These are phyloP conservation scores for Penicillium malachiteum DNA, from an alignment of 495 filamentous ascomycete genomes.

Conservation along the genomic window DNA sequence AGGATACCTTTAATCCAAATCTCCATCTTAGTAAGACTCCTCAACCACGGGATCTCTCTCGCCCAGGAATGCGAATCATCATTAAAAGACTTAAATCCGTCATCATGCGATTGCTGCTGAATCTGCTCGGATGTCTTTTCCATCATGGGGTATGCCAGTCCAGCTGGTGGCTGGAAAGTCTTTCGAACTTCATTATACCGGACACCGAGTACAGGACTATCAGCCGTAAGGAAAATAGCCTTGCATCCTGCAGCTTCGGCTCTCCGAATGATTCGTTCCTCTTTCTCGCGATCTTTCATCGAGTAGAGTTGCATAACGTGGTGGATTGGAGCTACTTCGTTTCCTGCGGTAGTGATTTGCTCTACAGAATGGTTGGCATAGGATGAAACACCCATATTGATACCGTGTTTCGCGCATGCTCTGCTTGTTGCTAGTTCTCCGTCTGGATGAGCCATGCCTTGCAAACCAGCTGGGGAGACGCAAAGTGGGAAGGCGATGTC, in stretches of 20 bases:
- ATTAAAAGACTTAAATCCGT: constrained; percentile 58
- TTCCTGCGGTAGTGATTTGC: constrained; percentile 57
- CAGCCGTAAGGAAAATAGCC: constrained; percentile 75
- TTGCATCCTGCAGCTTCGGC: constrained; percentile 49
- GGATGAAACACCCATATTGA: constrained; percentile 57
- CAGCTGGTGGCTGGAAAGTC: constrained; percentile 34
- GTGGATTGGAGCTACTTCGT: constrained; percentile 39
- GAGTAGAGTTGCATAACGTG: constrained; percentile 72
- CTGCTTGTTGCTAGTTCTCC: constrained; percentile 65
- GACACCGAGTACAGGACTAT: constrained; percentile 74
- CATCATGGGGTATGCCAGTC: constrained; percentile 35
- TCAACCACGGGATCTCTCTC: constrained; percentile 39
- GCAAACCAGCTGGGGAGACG: constrained; percentile 66
- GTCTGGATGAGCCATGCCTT: constrained; percentile 60
- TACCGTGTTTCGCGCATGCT: constrained; percentile 48
- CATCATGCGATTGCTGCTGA: constrained; percentile 46
- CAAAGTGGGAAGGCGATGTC: constrained; percentile 32
- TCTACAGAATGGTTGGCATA: constrained; percentile 41
- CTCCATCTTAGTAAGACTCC: constrained; percentile 52
- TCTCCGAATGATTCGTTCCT: constrained; percentile 48
- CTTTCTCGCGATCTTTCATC: constrained; percentile 61
- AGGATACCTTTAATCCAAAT: constrained; percentile 60
- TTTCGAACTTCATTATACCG: constrained; percentile 43
- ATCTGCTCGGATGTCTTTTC: constrained; percentile 72
- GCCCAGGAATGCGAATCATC: constrained; percentile 68